Base-by-base conservation (phyloP, 371 early-diverging fungal species). In the Capniomyces stellatus region DNA sequence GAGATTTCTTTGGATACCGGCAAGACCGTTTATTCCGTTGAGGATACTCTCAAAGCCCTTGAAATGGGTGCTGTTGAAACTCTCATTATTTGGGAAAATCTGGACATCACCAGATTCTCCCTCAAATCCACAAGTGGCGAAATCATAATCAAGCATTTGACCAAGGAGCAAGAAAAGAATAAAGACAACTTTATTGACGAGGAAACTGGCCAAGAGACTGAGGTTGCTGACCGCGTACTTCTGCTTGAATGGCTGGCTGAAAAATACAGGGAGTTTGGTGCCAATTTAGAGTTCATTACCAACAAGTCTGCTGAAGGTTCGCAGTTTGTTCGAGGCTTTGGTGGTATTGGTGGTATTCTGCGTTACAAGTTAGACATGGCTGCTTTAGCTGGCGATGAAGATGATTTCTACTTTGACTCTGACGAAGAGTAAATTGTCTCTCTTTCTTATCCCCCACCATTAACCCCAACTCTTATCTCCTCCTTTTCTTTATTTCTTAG, bases 301-400 rank as follows among this genome's bases (percentile, higher is more conserved):
- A 92, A 99, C 78, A 77, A 87, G 55, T 93, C 93, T 42, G 87
- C 89, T 58, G 99, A 99, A 73, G 99, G 99, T 44, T 80, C 93
- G 31, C 98, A 99, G 71, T 99, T 99, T 76, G 92, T 95, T 52
- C 87, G 87, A 67, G 99, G 98, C 25, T 99, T 99, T 75, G 99
- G 99, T 72, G 99, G 99, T 48, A 90, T 99, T 59, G 99, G 99
- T 46, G 99, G 97, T 29, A 69, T 98, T 28, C 78, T 99, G 52
- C 85, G 97, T 54, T 99, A 98, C 80, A 94, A 94, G 79, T 84
- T 95, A 57, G 52, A 55, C 51, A 29, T 54, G 12, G 4, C 49
- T 12, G 54, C 55, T 53, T 56, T 66, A 1, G 59, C 29, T 12
- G 64, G 42, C 23, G 61, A 42, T 6, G 49, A 61, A 12, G 53